Conservation (phyloP, 139 green algal genomes). For the Chlorella sp. region DNA sequence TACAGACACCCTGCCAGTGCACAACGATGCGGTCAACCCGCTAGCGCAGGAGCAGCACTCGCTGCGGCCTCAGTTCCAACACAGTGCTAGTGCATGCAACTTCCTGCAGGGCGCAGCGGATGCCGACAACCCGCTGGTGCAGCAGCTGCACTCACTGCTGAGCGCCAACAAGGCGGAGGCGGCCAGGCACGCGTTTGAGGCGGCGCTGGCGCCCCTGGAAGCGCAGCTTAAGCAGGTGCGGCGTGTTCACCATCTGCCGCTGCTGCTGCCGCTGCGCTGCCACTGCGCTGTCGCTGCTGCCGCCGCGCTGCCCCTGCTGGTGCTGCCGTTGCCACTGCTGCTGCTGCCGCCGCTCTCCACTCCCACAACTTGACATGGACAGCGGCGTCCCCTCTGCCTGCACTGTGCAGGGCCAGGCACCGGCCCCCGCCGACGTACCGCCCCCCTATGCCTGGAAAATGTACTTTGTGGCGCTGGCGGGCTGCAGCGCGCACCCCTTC, state of each 20-base stretch:
- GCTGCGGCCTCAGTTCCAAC: not conserved
- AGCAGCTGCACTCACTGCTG: not conserved
- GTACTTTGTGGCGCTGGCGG: slow-evolving; percentile 11
- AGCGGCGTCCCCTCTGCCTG: not conserved
- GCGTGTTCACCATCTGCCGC: not conserved
- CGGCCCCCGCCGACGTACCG: not conserved
- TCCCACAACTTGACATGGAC: no score
- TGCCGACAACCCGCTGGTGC: not conserved
- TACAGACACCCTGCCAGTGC: no score
- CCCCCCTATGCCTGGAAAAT: slow-evolving; percentile 25
- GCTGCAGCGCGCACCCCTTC: not conserved
- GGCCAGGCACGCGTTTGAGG: not conserved
- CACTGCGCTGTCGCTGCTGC: not conserved
- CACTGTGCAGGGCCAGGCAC: not conserved
- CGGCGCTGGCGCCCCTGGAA: not conserved
- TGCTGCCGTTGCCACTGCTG: no score
- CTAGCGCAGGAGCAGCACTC: not conserved
- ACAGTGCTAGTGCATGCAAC: not conserved
- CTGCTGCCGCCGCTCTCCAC: no score
- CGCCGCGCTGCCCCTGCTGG: no score
- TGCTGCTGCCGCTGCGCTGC: not conserved
- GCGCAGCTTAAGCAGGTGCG: slow-evolving; percentile 10
- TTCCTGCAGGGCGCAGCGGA: not conserved
- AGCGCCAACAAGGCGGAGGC: not conserved
- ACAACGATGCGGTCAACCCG: no score